phyloP scores from a whole-genome alignment of 2,329 filamentous ascomycete genomes.

The Neopestalotiopsis sp. region DNA sequence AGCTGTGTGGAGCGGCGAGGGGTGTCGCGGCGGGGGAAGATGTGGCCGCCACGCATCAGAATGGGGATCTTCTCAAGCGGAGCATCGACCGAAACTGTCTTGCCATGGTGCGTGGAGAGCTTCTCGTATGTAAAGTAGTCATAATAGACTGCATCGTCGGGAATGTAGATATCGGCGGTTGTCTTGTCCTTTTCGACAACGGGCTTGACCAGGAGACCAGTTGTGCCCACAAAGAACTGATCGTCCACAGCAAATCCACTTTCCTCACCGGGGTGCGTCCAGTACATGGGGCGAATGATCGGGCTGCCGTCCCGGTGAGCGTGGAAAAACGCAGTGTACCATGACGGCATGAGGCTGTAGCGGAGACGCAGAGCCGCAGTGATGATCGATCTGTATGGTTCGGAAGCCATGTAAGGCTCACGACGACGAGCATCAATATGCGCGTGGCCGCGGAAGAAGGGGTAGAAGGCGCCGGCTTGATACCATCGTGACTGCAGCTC shows the following conservation, averaged over 20 bases:
- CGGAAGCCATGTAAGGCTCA: slow-evolving; percentile 87
- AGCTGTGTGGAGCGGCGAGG: slow-evolving; percentile 84
- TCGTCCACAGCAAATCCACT: slow-evolving; percentile 88
- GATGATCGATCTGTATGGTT: slow-evolving; percentile 86
- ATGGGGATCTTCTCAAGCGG: slow-evolving; percentile 87
- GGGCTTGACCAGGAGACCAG: slow-evolving; percentile 91
- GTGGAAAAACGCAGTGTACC: slow-evolving; percentile 97
- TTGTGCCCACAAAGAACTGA: slow-evolving; percentile 88
- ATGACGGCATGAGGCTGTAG: slow-evolving; percentile 87
- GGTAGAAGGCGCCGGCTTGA: slow-evolving; percentile 94
- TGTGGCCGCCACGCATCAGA: slow-evolving; percentile 90
- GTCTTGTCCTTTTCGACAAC: slow-evolving; percentile 78
- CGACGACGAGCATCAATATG: slow-evolving; percentile 95
- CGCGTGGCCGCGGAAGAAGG: slow-evolving; percentile 96
- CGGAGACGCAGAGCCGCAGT: slow-evolving; percentile 85
- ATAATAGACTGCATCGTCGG: slow-evolving; percentile 89
- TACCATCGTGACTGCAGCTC: slow-evolving; percentile 95
- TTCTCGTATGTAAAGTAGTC: slow-evolving; percentile 91
- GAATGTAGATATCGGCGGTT: slow-evolving; percentile 81
- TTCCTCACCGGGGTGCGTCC: slow-evolving; percentile 86
- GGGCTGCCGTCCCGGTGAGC: slow-evolving; percentile 83
- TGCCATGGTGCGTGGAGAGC: slow-evolving; percentile 72
- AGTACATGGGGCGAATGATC: slow-evolving; percentile 91
- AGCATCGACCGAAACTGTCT: slow-evolving; percentile 71
- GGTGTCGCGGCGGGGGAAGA: slow-evolving; percentile 87